A percentile compares a stretch with the other conserved stretches of the same genome.
Evolutionary conservation across 2,329 filamentous ascomycete genomes (phyloP).

Genomic region (Calonectria pteridis): DNA sequence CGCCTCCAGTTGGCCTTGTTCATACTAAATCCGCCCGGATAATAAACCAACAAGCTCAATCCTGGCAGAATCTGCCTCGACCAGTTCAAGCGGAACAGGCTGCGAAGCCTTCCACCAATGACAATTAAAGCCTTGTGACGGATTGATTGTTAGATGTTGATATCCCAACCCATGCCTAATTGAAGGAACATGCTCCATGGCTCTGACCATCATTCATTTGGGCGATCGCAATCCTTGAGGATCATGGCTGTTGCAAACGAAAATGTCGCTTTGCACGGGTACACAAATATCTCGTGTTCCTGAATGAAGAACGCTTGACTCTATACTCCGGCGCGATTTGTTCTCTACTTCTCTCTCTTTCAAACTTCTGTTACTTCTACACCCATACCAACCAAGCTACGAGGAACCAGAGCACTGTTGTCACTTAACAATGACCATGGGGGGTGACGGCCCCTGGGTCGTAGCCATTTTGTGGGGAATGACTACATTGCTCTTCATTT

Average conservation of each 20-base stretch:
- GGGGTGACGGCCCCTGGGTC: conserved; percentile 16
- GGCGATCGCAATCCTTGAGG: background rate
- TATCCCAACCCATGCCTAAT: background rate
- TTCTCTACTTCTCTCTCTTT: too few species aligned
- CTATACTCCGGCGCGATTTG: too few species aligned
- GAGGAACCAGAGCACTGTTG: background rate
- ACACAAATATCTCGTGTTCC: background rate
- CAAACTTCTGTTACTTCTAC: background rate
- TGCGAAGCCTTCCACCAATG: background rate
- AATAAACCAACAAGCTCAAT: background rate
- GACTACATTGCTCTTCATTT: conserved; percentile 35
- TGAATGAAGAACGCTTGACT: background rate
- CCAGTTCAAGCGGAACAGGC: background rate
- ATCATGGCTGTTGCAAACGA: background rate
- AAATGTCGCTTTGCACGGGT: background rate
- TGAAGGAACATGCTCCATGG: background rate
- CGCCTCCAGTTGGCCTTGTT: background rate
- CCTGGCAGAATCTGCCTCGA: background rate
- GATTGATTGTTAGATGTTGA: background rate
- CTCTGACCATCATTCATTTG: background rate
- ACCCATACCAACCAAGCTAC: background rate
- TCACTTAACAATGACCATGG: background rate
- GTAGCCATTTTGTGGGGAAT: conserved; percentile 31
- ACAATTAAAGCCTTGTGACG: background rate
- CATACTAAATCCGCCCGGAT: background rate